Conservation (phyloP, 371 early-diverging fungal genomes). For the Quaeritorhiza haematococci region DNA sequence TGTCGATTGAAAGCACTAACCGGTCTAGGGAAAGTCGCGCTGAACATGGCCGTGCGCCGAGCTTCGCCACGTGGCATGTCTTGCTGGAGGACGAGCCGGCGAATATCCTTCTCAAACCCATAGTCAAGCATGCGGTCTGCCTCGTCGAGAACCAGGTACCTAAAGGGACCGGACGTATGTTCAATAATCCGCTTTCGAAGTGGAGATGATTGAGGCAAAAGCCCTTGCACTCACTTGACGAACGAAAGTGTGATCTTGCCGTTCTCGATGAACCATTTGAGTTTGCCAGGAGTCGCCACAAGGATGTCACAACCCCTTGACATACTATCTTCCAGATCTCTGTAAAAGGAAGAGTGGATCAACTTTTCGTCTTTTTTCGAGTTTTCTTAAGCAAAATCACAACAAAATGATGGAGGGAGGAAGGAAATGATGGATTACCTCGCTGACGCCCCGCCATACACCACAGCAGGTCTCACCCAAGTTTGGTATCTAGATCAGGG, state of each 20-base stretch:
- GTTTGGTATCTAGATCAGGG: too few species aligned
- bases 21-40: slow-evolving; percentile 36
- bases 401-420: too few species aligned
- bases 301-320: slow-evolving; percentile 21
- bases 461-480: not conserved
- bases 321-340: too few species aligned
- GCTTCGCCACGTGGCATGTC: slow-evolving; percentile 17
- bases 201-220: not conserved
- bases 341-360: too few species aligned
- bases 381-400: too few species aligned
- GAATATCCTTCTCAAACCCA: slow-evolving; percentile 36
- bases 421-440: too few species aligned
- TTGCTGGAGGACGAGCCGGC: slow-evolving; percentile 19
- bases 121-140: slow-evolving; percentile 28
- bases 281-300: slow-evolving; percentile 18
- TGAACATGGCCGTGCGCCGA: slow-evolving; percentile 17
- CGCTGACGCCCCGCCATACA: not conserved
- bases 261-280: slow-evolving; percentile 6
- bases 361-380: too few species aligned
- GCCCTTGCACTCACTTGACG: slow-evolving; percentile 28
- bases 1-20: too few species aligned
- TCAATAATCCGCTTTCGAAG: not conserved
- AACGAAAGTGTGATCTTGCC: too few species aligned
- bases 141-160: slow-evolving; percentile 5
- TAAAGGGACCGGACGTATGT: too few species aligned